A percentile compares a stretch with the other conserved stretches of the same genome.
phyloP scores from a whole-genome alignment of 1,284 basidiomycete species.

The Apiotrichum mycotoxinovorans region DNA sequence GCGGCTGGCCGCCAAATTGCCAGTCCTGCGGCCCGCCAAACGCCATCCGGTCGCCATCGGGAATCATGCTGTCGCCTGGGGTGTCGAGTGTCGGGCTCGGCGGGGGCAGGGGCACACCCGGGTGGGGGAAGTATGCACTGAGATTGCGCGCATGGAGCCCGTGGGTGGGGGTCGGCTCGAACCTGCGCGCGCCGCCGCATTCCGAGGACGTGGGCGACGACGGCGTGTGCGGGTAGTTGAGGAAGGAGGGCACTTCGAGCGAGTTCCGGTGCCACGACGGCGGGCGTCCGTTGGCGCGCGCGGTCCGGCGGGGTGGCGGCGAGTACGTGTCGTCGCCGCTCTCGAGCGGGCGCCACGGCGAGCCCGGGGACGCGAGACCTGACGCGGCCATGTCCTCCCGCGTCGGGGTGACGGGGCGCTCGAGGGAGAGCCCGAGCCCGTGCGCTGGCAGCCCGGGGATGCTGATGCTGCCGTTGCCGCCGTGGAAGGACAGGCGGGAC shows the following conservation, averaged over 20 bases:
- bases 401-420: constrained; percentile 1
- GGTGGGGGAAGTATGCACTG: constrained; percentile 83
- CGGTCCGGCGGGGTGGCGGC: not conserved
- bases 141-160: constrained; percentile 81
- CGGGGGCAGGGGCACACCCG: constrained; percentile 54
- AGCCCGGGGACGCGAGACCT: not conserved
- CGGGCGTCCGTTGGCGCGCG: constrained; percentile 1
- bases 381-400: not conserved
- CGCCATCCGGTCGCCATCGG: constrained; percentile 22
- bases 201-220: not conserved
- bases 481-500: not conserved
- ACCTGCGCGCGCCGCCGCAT: constrained; percentile 3
- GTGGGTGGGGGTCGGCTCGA: constrained; percentile 38
- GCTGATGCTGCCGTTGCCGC: not conserved
- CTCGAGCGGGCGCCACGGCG: constrained; percentile 2
- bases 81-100: constrained; percentile 15
- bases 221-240: not conserved
- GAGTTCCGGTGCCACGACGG: constrained; percentile 12
- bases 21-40: constrained; percentile 16
- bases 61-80: constrained; percentile 28
- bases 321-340: not conserved
- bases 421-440: not conserved
- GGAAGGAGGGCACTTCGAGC: constrained; percentile 8
- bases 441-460: no score
- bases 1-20: constrained; percentile 28